Conservation (phyloP, 192 early-diverging fungal genomes). For the Mortierella alpina region DNA sequence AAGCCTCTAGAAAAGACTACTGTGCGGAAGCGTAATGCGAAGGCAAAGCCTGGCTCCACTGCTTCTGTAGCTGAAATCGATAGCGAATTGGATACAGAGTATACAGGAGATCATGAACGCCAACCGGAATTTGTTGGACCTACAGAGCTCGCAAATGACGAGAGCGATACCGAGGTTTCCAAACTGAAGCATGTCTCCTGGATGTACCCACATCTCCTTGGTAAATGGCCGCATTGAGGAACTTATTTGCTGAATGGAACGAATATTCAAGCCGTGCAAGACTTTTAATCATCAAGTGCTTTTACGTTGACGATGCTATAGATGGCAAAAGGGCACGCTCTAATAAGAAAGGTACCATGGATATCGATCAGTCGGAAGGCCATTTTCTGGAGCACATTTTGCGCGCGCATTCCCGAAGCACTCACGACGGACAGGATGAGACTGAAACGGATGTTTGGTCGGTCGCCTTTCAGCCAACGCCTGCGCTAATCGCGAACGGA, state of each 20-base stretch:
- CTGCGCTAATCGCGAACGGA: background rate
- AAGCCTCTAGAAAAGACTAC: no score
- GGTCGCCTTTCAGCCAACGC: constrained; percentile 56
- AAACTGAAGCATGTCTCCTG: background rate
- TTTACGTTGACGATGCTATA: background rate
- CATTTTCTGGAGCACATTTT: constrained; percentile 30
- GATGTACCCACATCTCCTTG: constrained; percentile 16
- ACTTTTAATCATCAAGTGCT: no score
- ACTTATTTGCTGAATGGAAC: no score
- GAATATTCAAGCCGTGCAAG: no score
- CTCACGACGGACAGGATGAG: constrained; percentile 49
- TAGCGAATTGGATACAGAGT: no score
- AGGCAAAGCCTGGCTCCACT: no score
- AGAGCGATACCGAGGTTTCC: no score
- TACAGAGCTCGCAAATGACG: no score
- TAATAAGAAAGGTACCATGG: constrained; percentile 2
- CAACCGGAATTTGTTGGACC: no score
- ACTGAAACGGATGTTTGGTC: constrained; percentile 54
- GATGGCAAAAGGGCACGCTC: background rate
- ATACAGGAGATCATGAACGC: no score
- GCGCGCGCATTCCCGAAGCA: constrained; percentile 41
- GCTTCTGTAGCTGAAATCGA: no score
- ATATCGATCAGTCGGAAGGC: constrained; percentile 10
- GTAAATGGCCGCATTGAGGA: background rate
- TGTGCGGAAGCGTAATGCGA: no score